Evolutionary conservation across 2,329 filamentous ascomycete genomes (phyloP).

Genomic region (Byssochlamys sp.): DNA sequence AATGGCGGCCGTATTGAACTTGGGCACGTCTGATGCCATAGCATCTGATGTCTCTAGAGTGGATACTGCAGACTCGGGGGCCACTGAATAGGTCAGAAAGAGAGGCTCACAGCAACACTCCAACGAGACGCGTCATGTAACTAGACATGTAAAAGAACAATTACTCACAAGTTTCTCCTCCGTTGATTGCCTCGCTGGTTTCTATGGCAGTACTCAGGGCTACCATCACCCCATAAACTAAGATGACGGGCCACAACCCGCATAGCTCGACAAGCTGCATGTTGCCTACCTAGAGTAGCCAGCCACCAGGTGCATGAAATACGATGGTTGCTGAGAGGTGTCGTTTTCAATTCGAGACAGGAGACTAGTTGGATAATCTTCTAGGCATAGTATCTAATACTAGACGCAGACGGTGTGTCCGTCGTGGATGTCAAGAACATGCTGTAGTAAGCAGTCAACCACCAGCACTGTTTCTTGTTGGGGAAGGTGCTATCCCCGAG

Average conservation of each 20-base stretch:
- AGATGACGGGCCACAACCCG: not conserved
- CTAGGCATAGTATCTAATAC: not conserved
- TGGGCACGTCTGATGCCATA: not conserved
- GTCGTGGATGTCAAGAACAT: no score
- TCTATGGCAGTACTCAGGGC: not conserved
- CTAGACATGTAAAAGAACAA: not conserved
- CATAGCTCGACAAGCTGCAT: not conserved
- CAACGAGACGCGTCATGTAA: not conserved
- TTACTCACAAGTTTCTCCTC: not conserved
- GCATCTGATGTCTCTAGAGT: not conserved
- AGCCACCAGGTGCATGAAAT: not conserved
- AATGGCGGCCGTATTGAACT: not conserved
- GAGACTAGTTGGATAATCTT: not conserved
- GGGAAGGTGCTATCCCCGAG: no score
- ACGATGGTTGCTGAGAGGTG: not conserved
- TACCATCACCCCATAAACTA: not conserved
- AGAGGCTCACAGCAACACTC: not conserved
- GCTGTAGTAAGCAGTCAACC: no score
- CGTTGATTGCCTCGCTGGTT: not conserved
- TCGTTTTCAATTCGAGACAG: not conserved
- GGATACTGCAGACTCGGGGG: not conserved
- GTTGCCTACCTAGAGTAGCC: not conserved
- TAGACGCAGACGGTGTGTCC: no score
- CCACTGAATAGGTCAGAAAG: not conserved
- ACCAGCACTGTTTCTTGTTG: no score